Conservation (phyloP, 2,329 filamentous ascomycete species). For the Gliomastix tumulicola region DNA sequence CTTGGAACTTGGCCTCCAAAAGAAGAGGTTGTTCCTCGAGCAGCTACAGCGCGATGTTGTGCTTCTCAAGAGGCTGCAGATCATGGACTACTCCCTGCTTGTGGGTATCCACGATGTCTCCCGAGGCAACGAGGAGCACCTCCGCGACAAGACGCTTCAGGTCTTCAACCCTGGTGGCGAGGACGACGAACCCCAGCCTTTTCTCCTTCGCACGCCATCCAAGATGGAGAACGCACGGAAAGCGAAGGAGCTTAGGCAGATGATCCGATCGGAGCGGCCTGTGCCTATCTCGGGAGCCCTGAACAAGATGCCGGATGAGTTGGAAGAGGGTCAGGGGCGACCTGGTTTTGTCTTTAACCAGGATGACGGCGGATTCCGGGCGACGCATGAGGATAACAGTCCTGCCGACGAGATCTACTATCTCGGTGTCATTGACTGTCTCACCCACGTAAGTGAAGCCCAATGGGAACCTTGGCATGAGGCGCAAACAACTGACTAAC, state of each 20-base stretch:
- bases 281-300: slow-evolving; percentile 82
- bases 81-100: slow-evolving; percentile 98
- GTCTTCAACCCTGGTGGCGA: slow-evolving; percentile 89
- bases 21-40: slow-evolving; percentile 81
- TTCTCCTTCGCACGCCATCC: slow-evolving; percentile 83
- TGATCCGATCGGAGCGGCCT: slow-evolving; percentile 87
- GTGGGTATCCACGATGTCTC: slow-evolving; percentile 89
- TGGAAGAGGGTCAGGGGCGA: slow-evolving; percentile 67
- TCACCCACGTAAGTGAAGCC: slow-evolving; percentile 74
- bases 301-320: slow-evolving; percentile 84
- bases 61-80: slow-evolving; percentile 79
- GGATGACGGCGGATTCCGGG: slow-evolving; percentile 87
- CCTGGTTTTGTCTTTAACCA: slow-evolving; percentile 77
- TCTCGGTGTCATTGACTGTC: slow-evolving; percentile 93
- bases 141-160: slow-evolving; percentile 81
- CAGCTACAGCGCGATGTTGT: slow-evolving; percentile 85
- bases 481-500: slow-evolving; percentile 2
- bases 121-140: slow-evolving; percentile 90
- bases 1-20: slow-evolving; percentile 81
- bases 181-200: slow-evolving; percentile 54
- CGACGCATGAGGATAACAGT: slow-evolving; percentile 82
- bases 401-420: slow-evolving; percentile 94
- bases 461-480: no score
- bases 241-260: slow-evolving; percentile 82
- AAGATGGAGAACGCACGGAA: slow-evolving; percentile 89